These are phyloP conservation scores for Phlebopus sp. DNA, from an alignment of 1,284 basidiomycete species.

Conservation along the genomic window DNA sequence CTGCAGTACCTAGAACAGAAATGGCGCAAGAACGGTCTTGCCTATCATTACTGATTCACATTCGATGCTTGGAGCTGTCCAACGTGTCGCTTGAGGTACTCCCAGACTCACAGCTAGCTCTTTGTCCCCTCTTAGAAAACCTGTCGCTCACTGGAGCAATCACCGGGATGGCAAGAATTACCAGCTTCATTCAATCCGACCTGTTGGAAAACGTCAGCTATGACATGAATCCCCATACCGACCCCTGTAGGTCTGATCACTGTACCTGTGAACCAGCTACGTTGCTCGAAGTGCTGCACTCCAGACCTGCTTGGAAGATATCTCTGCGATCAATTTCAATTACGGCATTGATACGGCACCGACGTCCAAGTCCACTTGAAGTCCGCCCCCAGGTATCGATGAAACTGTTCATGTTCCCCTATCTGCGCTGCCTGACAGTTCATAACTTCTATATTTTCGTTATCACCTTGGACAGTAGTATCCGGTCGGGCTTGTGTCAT, in stretches of 20 bases:
- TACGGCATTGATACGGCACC: too few relatives aligned
- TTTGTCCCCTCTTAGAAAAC: neutral
- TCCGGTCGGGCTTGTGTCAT: too few relatives aligned
- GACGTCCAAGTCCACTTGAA: too few relatives aligned
- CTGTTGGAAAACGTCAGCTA: neutral
- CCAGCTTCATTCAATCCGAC: neutral
- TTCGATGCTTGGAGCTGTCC: neutral
- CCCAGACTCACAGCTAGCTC: neutral
- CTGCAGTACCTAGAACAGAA: neutral
- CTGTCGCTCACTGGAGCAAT: neutral
- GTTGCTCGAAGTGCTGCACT: neutral
- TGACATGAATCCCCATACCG: neutral
- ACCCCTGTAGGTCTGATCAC: too few relatives aligned
- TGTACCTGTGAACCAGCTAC: neutral
- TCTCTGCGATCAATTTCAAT: neutral
- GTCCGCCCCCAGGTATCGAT: neutral
- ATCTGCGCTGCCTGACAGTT: too few relatives aligned
- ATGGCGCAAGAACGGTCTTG: neutral
- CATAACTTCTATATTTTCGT: too few relatives aligned
- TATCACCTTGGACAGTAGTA: too few relatives aligned
- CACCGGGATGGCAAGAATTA: neutral
- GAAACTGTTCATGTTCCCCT: too few relatives aligned
- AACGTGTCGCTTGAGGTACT: neutral
- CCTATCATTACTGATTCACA: neutral
- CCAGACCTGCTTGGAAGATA: neutral